Evolutionary conservation across 768 basidiomycete genomes (phyloP).

Genomic region (Hirschioporus abietinus): DNA sequence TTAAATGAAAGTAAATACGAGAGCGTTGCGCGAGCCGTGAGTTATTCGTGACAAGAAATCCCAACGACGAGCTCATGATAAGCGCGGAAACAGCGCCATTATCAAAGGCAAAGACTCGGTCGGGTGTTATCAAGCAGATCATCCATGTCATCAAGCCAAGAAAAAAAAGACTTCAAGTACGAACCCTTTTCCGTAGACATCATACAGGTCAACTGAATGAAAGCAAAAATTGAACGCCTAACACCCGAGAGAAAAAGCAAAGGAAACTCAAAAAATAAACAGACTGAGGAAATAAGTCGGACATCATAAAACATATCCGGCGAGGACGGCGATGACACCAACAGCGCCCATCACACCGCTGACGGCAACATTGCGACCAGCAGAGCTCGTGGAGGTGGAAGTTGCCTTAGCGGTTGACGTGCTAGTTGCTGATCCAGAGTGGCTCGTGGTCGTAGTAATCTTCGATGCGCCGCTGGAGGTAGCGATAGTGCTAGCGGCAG

Average conservation of each 20-base stretch:
- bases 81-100: not conserved
- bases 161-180: not conserved
- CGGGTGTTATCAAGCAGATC: not conserved
- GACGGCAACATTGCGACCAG: slow-evolving; percentile 2
- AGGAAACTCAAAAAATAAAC: not conserved
- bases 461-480: slow-evolving; percentile 19
- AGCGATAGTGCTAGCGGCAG: slow-evolving; percentile 18
- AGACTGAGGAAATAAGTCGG: not conserved
- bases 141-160: not conserved
- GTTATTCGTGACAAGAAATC: not conserved
- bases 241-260: not conserved
- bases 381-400: slow-evolving; percentile 4
- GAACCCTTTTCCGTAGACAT: not conserved
- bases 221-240: not conserved
- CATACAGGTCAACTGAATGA: slow-evolving; percentile 1
- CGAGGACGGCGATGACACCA: slow-evolving; percentile 15
- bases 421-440: slow-evolving; percentile 7
- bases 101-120: not conserved
- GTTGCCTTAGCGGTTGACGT: slow-evolving; percentile 9
- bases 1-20: not conserved
- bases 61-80: not conserved
- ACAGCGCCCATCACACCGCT: slow-evolving; percentile 15
- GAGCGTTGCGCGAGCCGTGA: not conserved
- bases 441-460: slow-evolving; percentile 4
- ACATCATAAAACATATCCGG: not conserved